phyloP scores from a whole-genome alignment of 176 grass and related monocot species.

The Oryza rufipogon region DNA sequence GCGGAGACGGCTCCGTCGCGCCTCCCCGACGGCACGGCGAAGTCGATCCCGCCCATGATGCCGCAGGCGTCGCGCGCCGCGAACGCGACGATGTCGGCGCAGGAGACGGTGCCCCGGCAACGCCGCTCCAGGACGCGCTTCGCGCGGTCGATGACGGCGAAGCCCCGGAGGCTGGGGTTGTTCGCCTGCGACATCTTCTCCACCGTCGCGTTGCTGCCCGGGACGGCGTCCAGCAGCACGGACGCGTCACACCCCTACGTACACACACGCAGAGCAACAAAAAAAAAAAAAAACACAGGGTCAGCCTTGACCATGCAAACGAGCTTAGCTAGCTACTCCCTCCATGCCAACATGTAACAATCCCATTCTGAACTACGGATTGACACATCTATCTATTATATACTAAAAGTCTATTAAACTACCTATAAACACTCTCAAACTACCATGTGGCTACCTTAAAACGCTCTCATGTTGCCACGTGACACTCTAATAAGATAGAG shows the following conservation, averaged over 20 bases:
- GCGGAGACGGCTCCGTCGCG: slow-evolving; percentile 53
- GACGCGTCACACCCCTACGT: slow-evolving; percentile 61
- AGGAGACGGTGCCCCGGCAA: slow-evolving; percentile 49
- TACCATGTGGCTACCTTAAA: rapidly evolving
- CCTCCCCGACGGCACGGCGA: slow-evolving; percentile 52
- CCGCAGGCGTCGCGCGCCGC: slow-evolving; percentile 44
- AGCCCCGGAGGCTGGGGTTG: slow-evolving; percentile 54
- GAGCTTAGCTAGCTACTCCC: too few relatives aligned
- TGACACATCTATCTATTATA: too few relatives aligned
- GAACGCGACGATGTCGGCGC: slow-evolving; percentile 63
- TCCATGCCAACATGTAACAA: too few relatives aligned
- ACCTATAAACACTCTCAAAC: too few relatives aligned
- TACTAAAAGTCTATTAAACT: too few relatives aligned
- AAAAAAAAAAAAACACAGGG: too few relatives aligned
- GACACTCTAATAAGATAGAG: too few relatives aligned
- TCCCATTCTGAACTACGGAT: too few relatives aligned
- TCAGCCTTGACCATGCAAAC: neutral
- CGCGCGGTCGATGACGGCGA: slow-evolving; percentile 47
- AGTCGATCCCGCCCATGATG: slow-evolving; percentile 46
- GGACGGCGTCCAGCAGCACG: slow-evolving; percentile 44
- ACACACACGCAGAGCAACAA: too few relatives aligned
- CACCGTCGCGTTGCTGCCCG: slow-evolving; percentile 16
- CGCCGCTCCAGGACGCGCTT: slow-evolving; percentile 44
- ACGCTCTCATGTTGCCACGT: too few relatives aligned
- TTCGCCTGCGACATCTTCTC: slow-evolving; percentile 54